Evolutionary conservation across 495 filamentous ascomycete species (phyloP).

Genomic region (Aspergillus biplanus): DNA sequence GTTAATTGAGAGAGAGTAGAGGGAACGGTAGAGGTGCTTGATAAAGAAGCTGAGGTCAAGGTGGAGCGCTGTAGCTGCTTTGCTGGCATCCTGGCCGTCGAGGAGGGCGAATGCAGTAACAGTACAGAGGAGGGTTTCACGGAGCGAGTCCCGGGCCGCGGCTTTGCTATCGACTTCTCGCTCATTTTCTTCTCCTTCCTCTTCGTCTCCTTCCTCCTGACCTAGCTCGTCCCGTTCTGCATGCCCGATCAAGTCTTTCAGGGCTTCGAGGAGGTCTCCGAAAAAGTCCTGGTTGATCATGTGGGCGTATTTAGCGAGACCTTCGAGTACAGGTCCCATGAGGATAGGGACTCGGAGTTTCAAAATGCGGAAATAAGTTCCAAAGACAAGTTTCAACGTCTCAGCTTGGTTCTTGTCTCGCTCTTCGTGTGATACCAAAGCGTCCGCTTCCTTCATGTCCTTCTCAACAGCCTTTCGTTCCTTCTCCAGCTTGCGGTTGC

Average conservation of each 20-base stretch:
- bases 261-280: conserved; percentile 88
- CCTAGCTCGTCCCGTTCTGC: conserved; percentile 57
- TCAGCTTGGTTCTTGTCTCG: conserved; percentile 91
- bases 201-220: conserved; percentile 48
- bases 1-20: conserved; percentile 75
- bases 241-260: conserved; percentile 85
- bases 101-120: conserved; percentile 94
- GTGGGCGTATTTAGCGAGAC: conserved; percentile 88
- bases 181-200: conserved; percentile 47
- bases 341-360: conserved; percentile 74
- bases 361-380: conserved; percentile 89
- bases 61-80: conserved; percentile 67
- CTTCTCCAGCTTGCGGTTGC: conserved; percentile 71
- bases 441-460: conserved; percentile 92
- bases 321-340: conserved; percentile 93
- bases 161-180: conserved; percentile 6
- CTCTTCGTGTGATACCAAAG: conserved; percentile 86
- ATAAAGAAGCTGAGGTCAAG: conserved; percentile 95
- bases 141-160: conserved; percentile 64
- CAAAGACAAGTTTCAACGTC: conserved; percentile 93
- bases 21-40: conserved; percentile 83
- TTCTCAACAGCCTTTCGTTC: conserved; percentile 87
- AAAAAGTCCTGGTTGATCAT: conserved; percentile 99
- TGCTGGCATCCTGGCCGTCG: conserved; percentile 77
- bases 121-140: conserved; percentile 91